Evolutionary conservation across 73 alveolate genomes (phyloP).

Genomic region (Tetrahymena elliotti): DNA sequence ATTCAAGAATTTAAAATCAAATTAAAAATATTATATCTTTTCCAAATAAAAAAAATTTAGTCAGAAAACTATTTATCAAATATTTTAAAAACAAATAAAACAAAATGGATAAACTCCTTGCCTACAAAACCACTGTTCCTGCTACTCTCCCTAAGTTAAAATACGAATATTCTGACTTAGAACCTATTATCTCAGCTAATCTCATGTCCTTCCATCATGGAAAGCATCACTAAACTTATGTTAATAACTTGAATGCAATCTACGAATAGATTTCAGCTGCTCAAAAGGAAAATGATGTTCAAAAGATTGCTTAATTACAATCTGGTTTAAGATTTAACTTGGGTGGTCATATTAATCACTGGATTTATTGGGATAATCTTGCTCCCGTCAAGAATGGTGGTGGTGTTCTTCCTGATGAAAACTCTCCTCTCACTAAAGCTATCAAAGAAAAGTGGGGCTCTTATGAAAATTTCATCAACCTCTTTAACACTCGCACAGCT

Average conservation of each 20-base stretch:
- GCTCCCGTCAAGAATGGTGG: conserved; percentile 76
- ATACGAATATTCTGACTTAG: conserved; percentile 35
- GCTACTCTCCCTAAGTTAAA: conserved; percentile 7
- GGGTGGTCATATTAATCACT: conserved; percentile 82
- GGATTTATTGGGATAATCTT: conserved; percentile 74
- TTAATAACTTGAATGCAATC: conserved; percentile 58
- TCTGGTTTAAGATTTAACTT: conserved; percentile 58
- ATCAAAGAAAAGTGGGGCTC: conserved; percentile 68
- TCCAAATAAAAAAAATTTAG: neutral
- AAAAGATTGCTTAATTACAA: conserved; percentile 45
- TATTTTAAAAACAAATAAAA: too few species aligned
- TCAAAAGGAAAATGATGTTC: conserved; percentile 47
- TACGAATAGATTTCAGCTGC: conserved; percentile 66
- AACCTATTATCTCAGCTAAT: conserved; percentile 71
- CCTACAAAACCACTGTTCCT: neutral
- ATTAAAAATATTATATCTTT: too few species aligned
- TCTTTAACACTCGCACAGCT: conserved; percentile 65
- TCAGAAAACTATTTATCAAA: too few species aligned
- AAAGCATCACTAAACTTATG: conserved; percentile 76
- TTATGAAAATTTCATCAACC: conserved; percentile 54
- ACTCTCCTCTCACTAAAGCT: conserved; percentile 42
- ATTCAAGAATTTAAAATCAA: too few species aligned
- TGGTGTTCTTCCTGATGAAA: conserved; percentile 52
- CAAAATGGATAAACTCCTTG: neutral
- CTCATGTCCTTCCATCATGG: conserved; percentile 70